phyloP scores from a whole-genome alignment of 2,329 filamentous ascomycete genomes.

The Dothistroma pini region DNA sequence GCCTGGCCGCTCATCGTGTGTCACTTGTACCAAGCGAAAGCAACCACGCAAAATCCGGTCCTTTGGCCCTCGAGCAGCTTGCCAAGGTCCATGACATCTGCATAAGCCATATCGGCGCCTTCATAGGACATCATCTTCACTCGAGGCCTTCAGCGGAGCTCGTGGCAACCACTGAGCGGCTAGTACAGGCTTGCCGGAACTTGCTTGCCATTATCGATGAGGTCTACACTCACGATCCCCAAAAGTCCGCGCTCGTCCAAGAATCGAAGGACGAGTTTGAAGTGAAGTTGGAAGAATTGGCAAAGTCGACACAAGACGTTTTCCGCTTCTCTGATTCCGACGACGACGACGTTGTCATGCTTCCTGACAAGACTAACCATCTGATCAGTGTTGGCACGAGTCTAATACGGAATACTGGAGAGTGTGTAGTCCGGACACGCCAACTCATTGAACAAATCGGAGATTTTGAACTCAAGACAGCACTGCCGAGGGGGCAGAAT shows the following conservation, averaged over 20 bases:
- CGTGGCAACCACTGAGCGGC: slow-evolving; percentile 75
- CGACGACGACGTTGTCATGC: slow-evolving; percentile 70
- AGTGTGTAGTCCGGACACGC: slow-evolving; percentile 84
- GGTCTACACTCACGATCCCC: slow-evolving; percentile 72
- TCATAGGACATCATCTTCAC: slow-evolving; percentile 89
- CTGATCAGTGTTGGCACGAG: slow-evolving; percentile 31
- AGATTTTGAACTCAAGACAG: slow-evolving; percentile 29
- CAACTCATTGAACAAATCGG: slow-evolving; percentile 75
- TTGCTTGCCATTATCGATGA: slow-evolving; percentile 77
- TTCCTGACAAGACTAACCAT: slow-evolving; percentile 50
- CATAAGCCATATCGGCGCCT: slow-evolving; percentile 84
- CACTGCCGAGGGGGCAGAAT: slow-evolving; percentile 1
- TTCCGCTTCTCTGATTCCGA: slow-evolving; percentile 65
- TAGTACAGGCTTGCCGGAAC: slow-evolving; percentile 74
- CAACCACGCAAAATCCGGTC: slow-evolving; percentile 41
- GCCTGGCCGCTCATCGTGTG: slow-evolving; percentile 29
- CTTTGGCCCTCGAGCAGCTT: slow-evolving; percentile 79
- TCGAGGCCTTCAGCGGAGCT: slow-evolving; percentile 86
- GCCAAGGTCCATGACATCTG: slow-evolving; percentile 81
- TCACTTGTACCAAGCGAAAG: slow-evolving; percentile 28
- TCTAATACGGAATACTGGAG: slow-evolving; percentile 72
- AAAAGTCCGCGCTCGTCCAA: slow-evolving; percentile 63
- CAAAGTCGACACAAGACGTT: slow-evolving; percentile 75
- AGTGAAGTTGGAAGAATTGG: slow-evolving; percentile 72
- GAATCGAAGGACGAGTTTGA: slow-evolving; percentile 73